Evolutionary conservation across 495 filamentous ascomycete species (phyloP).

Genomic region (Xeromyces bisporus): DNA sequence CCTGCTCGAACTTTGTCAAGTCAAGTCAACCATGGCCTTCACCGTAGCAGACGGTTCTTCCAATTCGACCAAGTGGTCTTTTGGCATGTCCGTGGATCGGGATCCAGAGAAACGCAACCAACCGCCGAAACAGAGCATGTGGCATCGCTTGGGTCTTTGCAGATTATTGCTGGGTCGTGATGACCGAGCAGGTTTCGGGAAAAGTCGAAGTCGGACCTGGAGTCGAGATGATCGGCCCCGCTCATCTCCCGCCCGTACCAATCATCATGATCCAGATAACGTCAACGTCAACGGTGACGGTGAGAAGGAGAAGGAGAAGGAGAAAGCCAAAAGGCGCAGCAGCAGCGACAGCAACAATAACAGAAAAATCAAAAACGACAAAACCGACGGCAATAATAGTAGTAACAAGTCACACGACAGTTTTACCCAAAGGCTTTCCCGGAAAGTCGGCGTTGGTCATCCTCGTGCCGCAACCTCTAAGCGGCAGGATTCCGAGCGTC

Average conservation of each 20-base stretch:
- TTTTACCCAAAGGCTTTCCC: slow-evolving; percentile 38
- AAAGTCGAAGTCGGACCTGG: slow-evolving; percentile 8
- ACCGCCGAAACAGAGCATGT: slow-evolving; percentile 32
- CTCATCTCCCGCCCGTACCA: slow-evolving; percentile 1
- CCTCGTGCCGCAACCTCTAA: slow-evolving; percentile 62
- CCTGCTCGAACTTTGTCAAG: slow-evolving; percentile 3
- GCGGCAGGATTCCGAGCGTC: slow-evolving; percentile 62
- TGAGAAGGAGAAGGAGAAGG: no score
- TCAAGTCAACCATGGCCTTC: slow-evolving; percentile 33
- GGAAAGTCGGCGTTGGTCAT: slow-evolving; percentile 62
- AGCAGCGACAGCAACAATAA: slow-evolving; percentile 7
- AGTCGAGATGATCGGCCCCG: slow-evolving; percentile 9
- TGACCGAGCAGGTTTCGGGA: slow-evolving; percentile 21
- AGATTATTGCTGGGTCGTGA: slow-evolving; percentile 35
- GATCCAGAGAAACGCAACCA: slow-evolving; percentile 19
- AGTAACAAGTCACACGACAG: slow-evolving; percentile 17
- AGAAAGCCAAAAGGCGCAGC: slow-evolving; percentile 4
- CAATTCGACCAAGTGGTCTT: slow-evolving; percentile 18
- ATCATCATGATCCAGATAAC: neutral
- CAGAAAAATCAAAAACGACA: slow-evolving; percentile 8
- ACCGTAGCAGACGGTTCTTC: slow-evolving; percentile 25
- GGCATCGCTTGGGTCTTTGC: slow-evolving; percentile 29
- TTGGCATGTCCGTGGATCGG: slow-evolving; percentile 12
- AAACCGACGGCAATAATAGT: slow-evolving; percentile 3
- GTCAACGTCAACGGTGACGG: no score